Percentiles rank a stretch among this genome's conserved stretches.
Conservation (phyloP, 2,329 filamentous ascomycete genomes). For the Akanthomyces lecanii region DNA sequence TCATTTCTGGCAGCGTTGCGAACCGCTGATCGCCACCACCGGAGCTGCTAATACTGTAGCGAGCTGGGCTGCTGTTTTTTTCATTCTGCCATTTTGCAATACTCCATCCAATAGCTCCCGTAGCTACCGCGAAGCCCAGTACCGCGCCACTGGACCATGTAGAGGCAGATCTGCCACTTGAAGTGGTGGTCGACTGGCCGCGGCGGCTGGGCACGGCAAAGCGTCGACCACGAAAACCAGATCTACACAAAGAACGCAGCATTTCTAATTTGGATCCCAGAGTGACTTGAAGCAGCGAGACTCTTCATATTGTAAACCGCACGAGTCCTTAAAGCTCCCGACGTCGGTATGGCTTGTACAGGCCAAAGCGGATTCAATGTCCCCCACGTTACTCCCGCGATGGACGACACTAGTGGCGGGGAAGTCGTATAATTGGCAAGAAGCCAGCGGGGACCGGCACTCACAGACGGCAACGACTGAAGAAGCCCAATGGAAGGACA, state of each 20-base stretch:
- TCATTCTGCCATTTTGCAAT: slow-evolving; percentile 29
- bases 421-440: background rate
- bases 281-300: background rate
- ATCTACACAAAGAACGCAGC: background rate
- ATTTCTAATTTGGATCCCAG: background rate
- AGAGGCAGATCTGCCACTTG: background rate
- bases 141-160: slow-evolving; percentile 32
- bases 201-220: background rate
- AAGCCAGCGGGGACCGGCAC: background rate
- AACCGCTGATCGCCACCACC: slow-evolving; percentile 31
- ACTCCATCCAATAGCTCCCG: slow-evolving; percentile 40
- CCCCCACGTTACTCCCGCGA: slow-evolving; percentile 8
- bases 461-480: background rate
- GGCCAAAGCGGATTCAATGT: background rate
- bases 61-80: slow-evolving; percentile 5
- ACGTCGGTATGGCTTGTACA: slow-evolving; percentile 2
- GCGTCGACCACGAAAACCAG: background rate
- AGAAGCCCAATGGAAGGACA: background rate
- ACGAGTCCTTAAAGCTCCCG: background rate
- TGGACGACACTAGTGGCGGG: background rate
- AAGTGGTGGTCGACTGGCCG: background rate
- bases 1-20: slow-evolving; percentile 41
- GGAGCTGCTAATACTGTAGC: slow-evolving; percentile 16
- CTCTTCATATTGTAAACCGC: background rate
- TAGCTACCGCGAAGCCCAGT: slow-evolving; percentile 35